These are phyloP conservation scores for Coemansia sp. DNA, from an alignment of 192 early-diverging fungal species.

Conservation along the genomic window DNA sequence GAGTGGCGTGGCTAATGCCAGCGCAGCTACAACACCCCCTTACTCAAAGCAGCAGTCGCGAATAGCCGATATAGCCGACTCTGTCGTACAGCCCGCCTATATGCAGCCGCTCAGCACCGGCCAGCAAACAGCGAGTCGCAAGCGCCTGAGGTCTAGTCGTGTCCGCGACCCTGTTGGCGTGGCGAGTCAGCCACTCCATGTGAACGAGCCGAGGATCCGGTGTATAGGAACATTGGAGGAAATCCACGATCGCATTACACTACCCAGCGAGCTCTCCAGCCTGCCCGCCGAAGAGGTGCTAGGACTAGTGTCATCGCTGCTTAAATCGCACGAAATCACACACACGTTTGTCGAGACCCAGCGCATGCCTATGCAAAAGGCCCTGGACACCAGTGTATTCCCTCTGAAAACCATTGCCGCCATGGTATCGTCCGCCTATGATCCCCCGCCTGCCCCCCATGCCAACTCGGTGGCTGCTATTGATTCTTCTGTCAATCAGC, in stretches of 20 bases:
- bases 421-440: slow-evolving; percentile 10
- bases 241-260: slow-evolving; percentile 15
- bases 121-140: not conserved
- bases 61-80: not conserved
- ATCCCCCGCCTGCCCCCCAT: not conserved
- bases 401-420: slow-evolving; percentile 33
- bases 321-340: slow-evolving; percentile 36
- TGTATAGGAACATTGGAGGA: slow-evolving; percentile 14
- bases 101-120: slow-evolving; percentile 22
- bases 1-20: not conserved
- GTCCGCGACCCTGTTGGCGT: not conserved
- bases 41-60: slow-evolving; percentile 1
- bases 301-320: slow-evolving; percentile 21
- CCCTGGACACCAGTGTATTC: slow-evolving; percentile 23
- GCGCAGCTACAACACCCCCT: not conserved
- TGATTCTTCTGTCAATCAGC: not conserved
- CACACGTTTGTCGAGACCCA: slow-evolving; percentile 44
- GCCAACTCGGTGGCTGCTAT: not conserved
- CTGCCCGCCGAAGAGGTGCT: slow-evolving; percentile 17
- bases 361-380: slow-evolving; percentile 18
- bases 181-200: not conserved
- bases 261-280: slow-evolving; percentile 19
- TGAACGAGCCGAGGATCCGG: slow-evolving; percentile 7
- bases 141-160: not conserved
- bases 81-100: slow-evolving; percentile 17